Percentiles rank a stretch among this genome's conserved stretches.
phyloP scores from a whole-genome alignment of 2,329 filamentous ascomycete genomes.

The Colletotrichum liriopes region DNA sequence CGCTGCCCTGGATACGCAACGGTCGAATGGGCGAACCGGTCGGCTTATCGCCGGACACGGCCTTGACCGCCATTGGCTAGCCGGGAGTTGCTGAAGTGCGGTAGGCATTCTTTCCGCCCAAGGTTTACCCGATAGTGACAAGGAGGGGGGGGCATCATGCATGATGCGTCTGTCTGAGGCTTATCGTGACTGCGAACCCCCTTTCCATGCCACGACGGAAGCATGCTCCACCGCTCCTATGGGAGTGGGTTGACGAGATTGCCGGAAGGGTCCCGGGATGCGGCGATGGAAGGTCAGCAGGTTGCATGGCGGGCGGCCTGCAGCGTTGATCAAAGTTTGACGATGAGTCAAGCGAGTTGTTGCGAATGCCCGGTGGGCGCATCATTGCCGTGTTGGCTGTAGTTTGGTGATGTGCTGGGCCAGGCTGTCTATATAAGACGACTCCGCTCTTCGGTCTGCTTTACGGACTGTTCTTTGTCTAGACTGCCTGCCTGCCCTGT shows the following conservation, averaged over 20 bases:
- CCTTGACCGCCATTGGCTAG: background rate
- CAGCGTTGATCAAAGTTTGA: background rate
- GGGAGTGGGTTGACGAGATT: background rate
- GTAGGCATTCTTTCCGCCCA: background rate
- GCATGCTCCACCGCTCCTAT: background rate
- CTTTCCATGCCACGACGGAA: background rate
- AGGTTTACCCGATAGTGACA: background rate
- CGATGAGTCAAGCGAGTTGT: background rate
- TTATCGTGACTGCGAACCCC: background rate
- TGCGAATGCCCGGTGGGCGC: background rate
- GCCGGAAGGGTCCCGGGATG: background rate
- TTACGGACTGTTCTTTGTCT: background rate
- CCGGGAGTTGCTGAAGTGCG: no score
- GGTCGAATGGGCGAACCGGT: background rate
- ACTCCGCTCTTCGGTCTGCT: background rate
- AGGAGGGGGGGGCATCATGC: no score
- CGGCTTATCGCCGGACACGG: slow-evolving; percentile 16
- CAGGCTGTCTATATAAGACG: background rate
- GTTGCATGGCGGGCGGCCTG: background rate
- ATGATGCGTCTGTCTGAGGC: background rate
- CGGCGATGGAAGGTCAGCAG: background rate
- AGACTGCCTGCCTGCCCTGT: no score
- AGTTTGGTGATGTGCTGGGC: background rate
- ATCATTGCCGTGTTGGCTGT: background rate
- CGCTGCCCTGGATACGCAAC: no score